A percentile compares a stretch with the other conserved stretches of the same genome.
phyloP scores from a whole-genome alignment of 2,329 filamentous ascomycete species.

The Bipolaris gigantea region DNA sequence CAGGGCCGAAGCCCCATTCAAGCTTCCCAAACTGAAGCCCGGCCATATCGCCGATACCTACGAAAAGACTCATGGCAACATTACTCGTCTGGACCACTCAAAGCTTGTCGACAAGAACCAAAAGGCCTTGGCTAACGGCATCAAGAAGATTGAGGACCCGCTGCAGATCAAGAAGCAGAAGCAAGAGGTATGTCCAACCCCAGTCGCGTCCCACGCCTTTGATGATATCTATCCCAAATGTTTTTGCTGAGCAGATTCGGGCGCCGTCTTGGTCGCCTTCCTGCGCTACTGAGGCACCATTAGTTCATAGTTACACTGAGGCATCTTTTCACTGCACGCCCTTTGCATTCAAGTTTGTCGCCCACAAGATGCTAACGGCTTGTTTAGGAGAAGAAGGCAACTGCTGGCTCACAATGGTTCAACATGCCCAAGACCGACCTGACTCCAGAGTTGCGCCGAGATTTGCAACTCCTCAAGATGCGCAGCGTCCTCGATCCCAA shows the following conservation, averaged over 20 bases:
- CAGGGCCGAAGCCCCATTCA: conserved; percentile 41
- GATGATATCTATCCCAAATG: conserved; percentile 77
- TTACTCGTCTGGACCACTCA: conserved; percentile 57
- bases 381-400: conserved; percentile 59
- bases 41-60: conserved; percentile 56
- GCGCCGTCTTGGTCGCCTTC: conserved; percentile 79
- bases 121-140: conserved; percentile 51
- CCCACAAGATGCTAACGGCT: conserved; percentile 25
- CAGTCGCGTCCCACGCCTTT: conserved; percentile 48
- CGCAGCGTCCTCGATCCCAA: conserved; percentile 86
- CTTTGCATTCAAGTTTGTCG: conserved; percentile 11
- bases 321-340: conserved; percentile 21
- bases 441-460: conserved; percentile 82
- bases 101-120: conserved; percentile 55
- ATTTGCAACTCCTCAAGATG: conserved; percentile 88
- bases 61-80: conserved; percentile 55
- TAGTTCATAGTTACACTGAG: conserved; percentile 79
- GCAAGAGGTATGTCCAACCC: conserved; percentile 54
- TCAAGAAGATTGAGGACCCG: conserved; percentile 58
- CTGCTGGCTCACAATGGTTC: conserved; percentile 83
- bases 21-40: conserved; percentile 56
- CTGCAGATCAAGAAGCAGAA: conserved; percentile 50
- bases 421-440: conserved; percentile 81
- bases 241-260: conserved; percentile 69
- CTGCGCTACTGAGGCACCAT: conserved; percentile 68